These are phyloP conservation scores for Naganishia randhawae DNA, from an alignment of 768 basidiomycete species.

Conservation along the genomic window DNA sequence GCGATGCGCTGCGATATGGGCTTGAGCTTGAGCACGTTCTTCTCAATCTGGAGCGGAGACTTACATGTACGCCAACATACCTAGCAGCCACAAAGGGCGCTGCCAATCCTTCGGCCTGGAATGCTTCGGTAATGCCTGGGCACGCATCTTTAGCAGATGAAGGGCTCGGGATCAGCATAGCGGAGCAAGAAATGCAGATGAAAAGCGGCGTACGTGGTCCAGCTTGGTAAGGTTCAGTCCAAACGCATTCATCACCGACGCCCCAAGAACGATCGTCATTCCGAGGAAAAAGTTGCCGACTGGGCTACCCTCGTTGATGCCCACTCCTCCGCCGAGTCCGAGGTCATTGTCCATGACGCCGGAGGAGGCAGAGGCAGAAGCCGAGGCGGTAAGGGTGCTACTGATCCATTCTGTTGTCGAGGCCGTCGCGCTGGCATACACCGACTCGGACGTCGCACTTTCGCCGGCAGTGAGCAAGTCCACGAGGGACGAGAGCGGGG, in stretches of 20 bases:
- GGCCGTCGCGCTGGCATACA: neutral
- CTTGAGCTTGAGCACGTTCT: neutral
- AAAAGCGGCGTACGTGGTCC: constrained; percentile 65
- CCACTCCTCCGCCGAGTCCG: neutral
- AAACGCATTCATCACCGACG: constrained; percentile 57
- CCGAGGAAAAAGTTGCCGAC: constrained; percentile 51
- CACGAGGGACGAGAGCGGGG: neutral
- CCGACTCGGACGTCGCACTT: neutral
- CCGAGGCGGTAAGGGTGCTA: neutral
- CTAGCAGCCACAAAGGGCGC: constrained; percentile 82
- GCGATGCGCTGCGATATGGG: constrained; percentile 35
- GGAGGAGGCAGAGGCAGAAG: neutral
- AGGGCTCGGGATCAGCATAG: neutral
- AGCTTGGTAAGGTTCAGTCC: constrained; percentile 93
- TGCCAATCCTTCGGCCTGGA: constrained; percentile 71
- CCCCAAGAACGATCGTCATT: constrained; percentile 73
- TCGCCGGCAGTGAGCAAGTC: neutral
- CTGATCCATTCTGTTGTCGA: neutral
- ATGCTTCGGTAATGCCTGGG: constrained; percentile 69
- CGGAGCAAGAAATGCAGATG: neutral
- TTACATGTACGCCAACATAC: constrained; percentile 88
- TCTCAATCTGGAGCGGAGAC: constrained; percentile 36
- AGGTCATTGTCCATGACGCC: neutral
- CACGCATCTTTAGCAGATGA: constrained; percentile 60
- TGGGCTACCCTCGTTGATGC: neutral